Percentiles rank a stretch among this genome's conserved stretches.
phyloP scores from a whole-genome alignment of 192 early-diverging fungal species.

The Backusella sp. region DNA sequence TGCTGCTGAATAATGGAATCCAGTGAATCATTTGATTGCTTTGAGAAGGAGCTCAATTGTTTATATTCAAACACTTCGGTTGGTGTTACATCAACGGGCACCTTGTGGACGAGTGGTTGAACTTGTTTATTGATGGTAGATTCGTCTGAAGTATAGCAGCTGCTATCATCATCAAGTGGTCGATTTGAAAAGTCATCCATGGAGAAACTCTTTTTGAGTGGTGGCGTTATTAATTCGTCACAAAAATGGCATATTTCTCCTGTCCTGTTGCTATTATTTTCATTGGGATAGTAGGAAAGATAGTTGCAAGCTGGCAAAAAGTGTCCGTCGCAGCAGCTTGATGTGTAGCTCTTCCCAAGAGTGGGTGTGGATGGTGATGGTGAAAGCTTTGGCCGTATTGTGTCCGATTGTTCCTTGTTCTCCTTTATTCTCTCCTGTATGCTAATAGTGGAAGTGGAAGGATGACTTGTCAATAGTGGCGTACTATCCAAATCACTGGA shows the following conservation, averaged over 20 bases:
- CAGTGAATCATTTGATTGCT: neutral
- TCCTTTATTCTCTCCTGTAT: neutral
- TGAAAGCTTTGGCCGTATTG: neutral
- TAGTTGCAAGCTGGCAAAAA: neutral
- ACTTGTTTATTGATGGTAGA: neutral
- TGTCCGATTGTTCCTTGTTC: neutral
- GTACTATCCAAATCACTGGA: constrained; percentile 1
- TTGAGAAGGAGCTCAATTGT: neutral
- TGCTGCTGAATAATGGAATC: neutral
- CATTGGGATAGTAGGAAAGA: neutral
- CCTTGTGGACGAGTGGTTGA: neutral
- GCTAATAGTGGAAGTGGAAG: neutral
- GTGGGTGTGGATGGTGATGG: neutral
- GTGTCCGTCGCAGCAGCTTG: neutral
- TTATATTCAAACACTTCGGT: neutral
- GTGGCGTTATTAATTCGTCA: neutral
- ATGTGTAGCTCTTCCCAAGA: neutral
- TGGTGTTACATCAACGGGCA: neutral
- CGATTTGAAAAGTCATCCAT: constrained; percentile 1
- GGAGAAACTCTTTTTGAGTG: constrained; percentile 3
- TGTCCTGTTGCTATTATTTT: neutral
- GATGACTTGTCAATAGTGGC: neutral
- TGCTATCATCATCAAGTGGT: neutral
- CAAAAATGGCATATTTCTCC: neutral
- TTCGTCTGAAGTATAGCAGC: neutral